Evolutionary conservation across 1,284 basidiomycete species (phyloP), one percentile per base, ranked within the genome.

Genomic region (Ustilago shanxiensis): DNA sequence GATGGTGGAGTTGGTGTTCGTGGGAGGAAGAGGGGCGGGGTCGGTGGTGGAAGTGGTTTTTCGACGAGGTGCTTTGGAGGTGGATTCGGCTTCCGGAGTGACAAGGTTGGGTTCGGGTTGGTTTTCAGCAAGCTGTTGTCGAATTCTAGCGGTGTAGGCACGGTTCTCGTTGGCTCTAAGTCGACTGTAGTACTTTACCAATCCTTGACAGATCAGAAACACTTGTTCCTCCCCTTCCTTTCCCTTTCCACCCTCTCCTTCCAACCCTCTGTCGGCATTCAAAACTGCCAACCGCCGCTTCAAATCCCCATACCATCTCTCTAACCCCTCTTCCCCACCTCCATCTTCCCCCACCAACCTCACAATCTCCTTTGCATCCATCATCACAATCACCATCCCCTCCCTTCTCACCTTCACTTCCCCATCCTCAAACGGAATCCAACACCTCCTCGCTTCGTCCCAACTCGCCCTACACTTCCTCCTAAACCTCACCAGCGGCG

Each of bases 131-230:
- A 77, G 63, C 58, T 70, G 66, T 56, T 66, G 61, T 39, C 75
- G 66, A 24, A 77, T 77, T 3, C 70, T 49, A 2, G 70, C 71
- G 28, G 75, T 65, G 37, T 70, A 77, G 13, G 75, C 75, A 8
- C 75, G 29, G 39, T 77, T 73, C 61, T 70, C 71, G 37, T 62
- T 65, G 9, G 62, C 58, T 31, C 56, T 54, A 7, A 73, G 22
- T 31, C 60, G 37, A 28, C 18, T 53, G 28, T 70, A 77, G 33
- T 55, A 64, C 66, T 67, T 77, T 52, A 73, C 63, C 39, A 77
- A n/a, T 10, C 70, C 75, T 50, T 77, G 75, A 51, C 72, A 66
- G 56, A 77, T 61, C 28, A 77, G 31, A 60, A 77, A 73, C 51
- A 77, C 59, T 35, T 73, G 73, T 54, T 50, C 51, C 20, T 44